A percentile compares a stretch with the other conserved stretches of the same genome.
These are phyloP conservation scores for Stagonosporopsis chrysanthemi DNA, from an alignment of 2,329 filamentous ascomycete genomes.

Conservation along the genomic window DNA sequence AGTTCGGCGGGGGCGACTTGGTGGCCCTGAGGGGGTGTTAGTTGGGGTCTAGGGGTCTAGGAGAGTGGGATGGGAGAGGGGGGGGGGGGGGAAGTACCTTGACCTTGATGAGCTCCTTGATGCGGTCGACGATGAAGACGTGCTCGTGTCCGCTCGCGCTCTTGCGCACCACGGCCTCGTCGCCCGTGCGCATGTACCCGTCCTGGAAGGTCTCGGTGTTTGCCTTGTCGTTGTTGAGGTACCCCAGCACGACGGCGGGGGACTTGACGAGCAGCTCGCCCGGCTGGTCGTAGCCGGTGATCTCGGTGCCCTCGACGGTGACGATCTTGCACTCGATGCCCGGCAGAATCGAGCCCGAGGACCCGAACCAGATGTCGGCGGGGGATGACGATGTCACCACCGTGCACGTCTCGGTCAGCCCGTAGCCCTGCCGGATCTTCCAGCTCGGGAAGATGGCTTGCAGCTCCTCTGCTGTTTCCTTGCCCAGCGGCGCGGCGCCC, in stretches of 20 bases:
- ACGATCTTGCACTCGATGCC: constrained; percentile 71
- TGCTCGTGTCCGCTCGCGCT: constrained; percentile 73
- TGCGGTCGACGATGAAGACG: constrained; percentile 82
- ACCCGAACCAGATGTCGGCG: constrained; percentile 73
- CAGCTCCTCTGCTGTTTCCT: constrained; percentile 73
- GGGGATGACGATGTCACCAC: constrained; percentile 68
- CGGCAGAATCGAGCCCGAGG: constrained; percentile 74
- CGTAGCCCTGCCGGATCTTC: constrained; percentile 75
- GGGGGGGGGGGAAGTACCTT: constrained; percentile 59
- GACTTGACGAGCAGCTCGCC: constrained; percentile 83
- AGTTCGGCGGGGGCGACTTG: constrained; percentile 87
- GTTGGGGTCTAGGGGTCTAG: background rate
- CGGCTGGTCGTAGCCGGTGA: constrained; percentile 73
- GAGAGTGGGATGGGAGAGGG: too few species aligned
- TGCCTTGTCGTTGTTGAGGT: constrained; percentile 85
- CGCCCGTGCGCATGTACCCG: constrained; percentile 82
- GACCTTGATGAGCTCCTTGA: constrained; percentile 80
- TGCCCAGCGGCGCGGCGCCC: constrained; percentile 79
- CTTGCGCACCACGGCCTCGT: constrained; percentile 67
- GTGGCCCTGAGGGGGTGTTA: constrained; percentile 63
- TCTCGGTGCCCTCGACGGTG: constrained; percentile 71
- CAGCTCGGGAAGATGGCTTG: constrained; percentile 68
- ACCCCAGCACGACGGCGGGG: constrained; percentile 75
- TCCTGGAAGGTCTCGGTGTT: constrained; percentile 82
- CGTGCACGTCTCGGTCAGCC: constrained; percentile 79